Base-by-base conservation (phyloP, 148 eudicot species). In the Limonium bicolor region DNA sequence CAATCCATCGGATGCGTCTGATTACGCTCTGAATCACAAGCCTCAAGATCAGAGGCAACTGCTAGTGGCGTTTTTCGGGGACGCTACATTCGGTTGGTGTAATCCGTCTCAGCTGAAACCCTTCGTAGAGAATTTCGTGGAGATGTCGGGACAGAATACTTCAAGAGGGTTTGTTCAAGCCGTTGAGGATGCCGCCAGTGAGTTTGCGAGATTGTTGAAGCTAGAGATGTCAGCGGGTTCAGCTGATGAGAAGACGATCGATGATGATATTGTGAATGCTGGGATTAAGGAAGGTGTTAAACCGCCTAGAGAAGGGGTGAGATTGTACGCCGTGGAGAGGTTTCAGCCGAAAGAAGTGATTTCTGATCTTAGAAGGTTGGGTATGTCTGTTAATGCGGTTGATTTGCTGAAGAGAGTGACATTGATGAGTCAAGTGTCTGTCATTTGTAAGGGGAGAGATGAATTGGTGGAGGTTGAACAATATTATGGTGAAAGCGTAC, bases 31-130 rank as follows among this genome's bases (percentile, higher is more conserved):
- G 44, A 65, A 45, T 42, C 52, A 51, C 50, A 70, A 63, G 27
- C 69, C 67, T 36, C n/a, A n/a, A n/a, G n/a, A n/a, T n/a, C 63
- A 63, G 39, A 70, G 65, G 7, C 64, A 69, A 23, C 38, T 77
- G 28, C 68, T 85, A 16, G 95, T 85, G 49, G 95, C 80, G 0
- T 85, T 69, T 36, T 85, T 85, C 52, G 95, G 86, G 35, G 92
- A 85, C 26, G 67, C 71, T n/a, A 66, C 95, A 1, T 85, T 72
- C 60, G 74, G 92, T 47, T 85, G 95, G 95, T 85, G 86, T 53
- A 46, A 45, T 14, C 59, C 72, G 0, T 68, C 79, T 20, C 92
- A 85, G 51, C 54, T 85, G 26, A 60, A 65, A 27, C 78, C 78
- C 20, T 85, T 80, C 65, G 80, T 44, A 5, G 86, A 77, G 33